Evolutionary conservation across 208 protist genomes (phyloP).

Genomic region (Zelonia costaricensis): DNA sequence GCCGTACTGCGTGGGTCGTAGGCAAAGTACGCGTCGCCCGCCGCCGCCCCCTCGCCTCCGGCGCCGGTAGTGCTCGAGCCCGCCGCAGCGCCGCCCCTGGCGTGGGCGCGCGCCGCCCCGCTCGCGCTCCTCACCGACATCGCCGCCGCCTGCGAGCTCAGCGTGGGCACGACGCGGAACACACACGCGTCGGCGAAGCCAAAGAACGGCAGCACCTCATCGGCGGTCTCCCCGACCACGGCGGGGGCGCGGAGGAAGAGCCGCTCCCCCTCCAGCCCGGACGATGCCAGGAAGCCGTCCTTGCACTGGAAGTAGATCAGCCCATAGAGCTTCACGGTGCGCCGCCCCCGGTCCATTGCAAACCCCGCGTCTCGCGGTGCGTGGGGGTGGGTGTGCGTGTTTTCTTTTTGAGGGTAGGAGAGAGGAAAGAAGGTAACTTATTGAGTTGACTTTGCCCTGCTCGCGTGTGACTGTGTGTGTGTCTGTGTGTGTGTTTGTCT

Average conservation of each 20-base stretch:
- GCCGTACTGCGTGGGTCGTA: conserved; percentile 23
- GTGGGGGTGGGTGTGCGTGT: too few relatives aligned
- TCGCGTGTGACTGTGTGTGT: too few relatives aligned
- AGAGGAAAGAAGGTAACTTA: too few relatives aligned
- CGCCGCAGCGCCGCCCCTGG: not conserved
- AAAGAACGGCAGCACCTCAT: conserved; percentile 54
- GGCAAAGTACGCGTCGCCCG: not conserved
- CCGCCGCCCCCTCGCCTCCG: not conserved
- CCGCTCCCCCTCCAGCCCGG: conserved; percentile 47
- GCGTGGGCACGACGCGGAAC: conserved; percentile 52
- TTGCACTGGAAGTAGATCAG: conserved; percentile 67
- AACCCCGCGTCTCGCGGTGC: too few relatives aligned
- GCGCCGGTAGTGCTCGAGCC: too few relatives aligned
- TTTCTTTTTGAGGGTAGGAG: too few relatives aligned
- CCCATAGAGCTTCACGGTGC: conserved; percentile 50
- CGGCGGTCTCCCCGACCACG: conserved; percentile 36
- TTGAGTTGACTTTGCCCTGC: too few relatives aligned
- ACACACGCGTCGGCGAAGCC: conserved; percentile 51
- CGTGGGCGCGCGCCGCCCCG: not conserved
- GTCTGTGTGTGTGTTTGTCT: too few relatives aligned
- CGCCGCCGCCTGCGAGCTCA: conserved; percentile 18
- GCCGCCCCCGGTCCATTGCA: conserved; percentile 62
- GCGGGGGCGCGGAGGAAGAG: conserved; percentile 46
- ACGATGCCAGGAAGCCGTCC: conserved; percentile 62
- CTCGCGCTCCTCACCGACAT: conserved; percentile 11